Percentiles rank a stretch among this genome's conserved stretches.
Conservation (phyloP, 495 filamentous ascomycete genomes). For the Aspergillus affinis region DNA sequence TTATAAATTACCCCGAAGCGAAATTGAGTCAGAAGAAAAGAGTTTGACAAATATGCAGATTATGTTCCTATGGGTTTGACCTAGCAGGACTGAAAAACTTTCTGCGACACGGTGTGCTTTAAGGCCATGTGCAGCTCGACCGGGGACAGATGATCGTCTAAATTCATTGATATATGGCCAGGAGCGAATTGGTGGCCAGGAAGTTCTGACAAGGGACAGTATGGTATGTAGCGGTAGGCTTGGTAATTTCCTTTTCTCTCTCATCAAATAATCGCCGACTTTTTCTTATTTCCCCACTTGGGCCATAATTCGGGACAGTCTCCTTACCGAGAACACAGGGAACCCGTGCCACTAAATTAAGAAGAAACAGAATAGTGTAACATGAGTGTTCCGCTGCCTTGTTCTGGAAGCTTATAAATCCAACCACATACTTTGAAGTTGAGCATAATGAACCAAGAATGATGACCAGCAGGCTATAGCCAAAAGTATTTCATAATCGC, state of each 20-base stretch:
- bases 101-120: background rate
- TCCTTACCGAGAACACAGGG: background rate
- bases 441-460: background rate
- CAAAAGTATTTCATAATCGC: background rate
- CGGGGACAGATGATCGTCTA: background rate
- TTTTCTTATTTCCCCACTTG: background rate
- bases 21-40: background rate
- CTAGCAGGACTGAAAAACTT: no score
- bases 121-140: background rate
- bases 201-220: no score
- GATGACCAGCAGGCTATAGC: no score
- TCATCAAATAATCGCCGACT: background rate
- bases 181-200: background rate
- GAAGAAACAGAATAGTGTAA: background rate
- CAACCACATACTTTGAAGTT: background rate
- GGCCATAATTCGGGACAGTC: no score
- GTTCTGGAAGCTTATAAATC: no score
- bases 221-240: no score
- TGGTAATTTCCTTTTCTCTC: background rate
- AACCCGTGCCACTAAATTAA: background rate
- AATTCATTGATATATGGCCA: no score
- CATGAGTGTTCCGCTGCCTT: background rate
- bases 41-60: conserved; percentile 5
- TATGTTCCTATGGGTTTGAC: background rate
- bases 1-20: background rate